Percentiles rank a stretch among this genome's conserved stretches.
phyloP scores from a whole-genome alignment of 2,329 filamentous ascomycete genomes.

The Lachnellula subtilissima region DNA sequence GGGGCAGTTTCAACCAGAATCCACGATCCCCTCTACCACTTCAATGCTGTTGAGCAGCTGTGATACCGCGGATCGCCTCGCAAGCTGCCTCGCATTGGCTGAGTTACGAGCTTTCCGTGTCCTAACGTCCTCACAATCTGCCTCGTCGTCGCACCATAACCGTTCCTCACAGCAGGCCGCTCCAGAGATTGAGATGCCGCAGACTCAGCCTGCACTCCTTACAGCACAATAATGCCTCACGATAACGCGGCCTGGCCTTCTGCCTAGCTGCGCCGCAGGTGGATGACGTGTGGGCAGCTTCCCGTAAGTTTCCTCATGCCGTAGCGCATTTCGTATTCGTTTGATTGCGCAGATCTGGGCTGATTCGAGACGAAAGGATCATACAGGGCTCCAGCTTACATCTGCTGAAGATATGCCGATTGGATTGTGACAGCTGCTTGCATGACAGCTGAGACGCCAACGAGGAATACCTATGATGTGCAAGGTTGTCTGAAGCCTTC shows the following conservation, averaged over 20 bases:
- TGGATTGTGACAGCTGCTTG: slow-evolving; percentile 7
- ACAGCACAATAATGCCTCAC: slow-evolving; percentile 6
- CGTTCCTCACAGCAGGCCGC: slow-evolving; percentile 4
- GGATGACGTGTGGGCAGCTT: slow-evolving; percentile 6
- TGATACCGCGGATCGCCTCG: slow-evolving; percentile 5
- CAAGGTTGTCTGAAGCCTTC: slow-evolving; percentile 13
- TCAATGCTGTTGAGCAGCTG: slow-evolving; percentile 14
- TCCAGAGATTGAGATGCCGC: neutral
- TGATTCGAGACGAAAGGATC: slow-evolving; percentile 13
- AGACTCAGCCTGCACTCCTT: neutral
- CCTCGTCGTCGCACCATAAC: slow-evolving; percentile 15
- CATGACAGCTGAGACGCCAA: slow-evolving; percentile 13
- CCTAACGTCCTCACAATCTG: slow-evolving; percentile 13
- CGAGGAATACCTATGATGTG: slow-evolving; percentile 10
- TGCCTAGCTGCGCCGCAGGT: slow-evolving; percentile 7
- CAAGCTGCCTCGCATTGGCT: slow-evolving; percentile 11
- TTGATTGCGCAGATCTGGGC: slow-evolving; percentile 9
- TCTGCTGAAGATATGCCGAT: slow-evolving; percentile 4
- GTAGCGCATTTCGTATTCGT: slow-evolving; percentile 10
- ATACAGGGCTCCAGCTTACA: neutral
- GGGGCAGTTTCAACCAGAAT: slow-evolving; percentile 17
- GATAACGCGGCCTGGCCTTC: slow-evolving; percentile 11
- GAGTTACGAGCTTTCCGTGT: slow-evolving; percentile 16
- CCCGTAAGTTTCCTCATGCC: slow-evolving; percentile 7
- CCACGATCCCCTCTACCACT: slow-evolving; percentile 8